These are phyloP conservation scores for Suhomyces bolitotheri DNA, from an alignment of 1,139 yeast species.

Conservation along the genomic window DNA sequence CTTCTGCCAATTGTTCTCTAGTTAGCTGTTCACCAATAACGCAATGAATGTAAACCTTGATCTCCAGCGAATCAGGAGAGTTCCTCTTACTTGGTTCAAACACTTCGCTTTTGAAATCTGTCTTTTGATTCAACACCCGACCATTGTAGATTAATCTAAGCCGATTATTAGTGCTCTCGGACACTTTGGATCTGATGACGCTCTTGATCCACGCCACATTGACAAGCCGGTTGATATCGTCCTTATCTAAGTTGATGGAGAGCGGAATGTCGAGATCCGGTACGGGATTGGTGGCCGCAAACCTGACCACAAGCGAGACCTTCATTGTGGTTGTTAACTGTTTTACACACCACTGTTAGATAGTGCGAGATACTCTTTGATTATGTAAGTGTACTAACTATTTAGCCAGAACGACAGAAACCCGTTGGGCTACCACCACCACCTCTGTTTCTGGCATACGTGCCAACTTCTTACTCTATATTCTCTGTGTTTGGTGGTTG, in stretches of 20 bases:
- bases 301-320: constrained; percentile 29
- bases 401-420: too few species aligned
- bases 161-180: constrained; percentile 43
- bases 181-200: constrained; percentile 30
- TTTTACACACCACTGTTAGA: not conserved
- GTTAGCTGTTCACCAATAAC: constrained; percentile 72
- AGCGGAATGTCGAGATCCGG: constrained; percentile 35
- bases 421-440: too few species aligned
- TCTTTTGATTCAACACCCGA: constrained; percentile 59
- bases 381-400: not conserved
- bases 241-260: constrained; percentile 30
- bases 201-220: constrained; percentile 33
- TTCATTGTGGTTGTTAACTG: constrained; percentile 16
- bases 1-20: constrained; percentile 59
- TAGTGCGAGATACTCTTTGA: not conserved
- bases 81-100: constrained; percentile 27
- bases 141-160: constrained; percentile 77
- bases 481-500: too few species aligned
- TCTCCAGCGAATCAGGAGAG: constrained; percentile 1
- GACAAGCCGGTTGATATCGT: constrained; percentile 34
- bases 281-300: constrained; percentile 28
- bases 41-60: constrained; percentile 67
- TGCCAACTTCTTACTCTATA: too few species aligned
- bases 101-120: constrained; percentile 56
- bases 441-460: too few species aligned